Conservation (phyloP, 2,329 filamentous ascomycete genomes). For the Diaporthe citriasiana region DNA sequence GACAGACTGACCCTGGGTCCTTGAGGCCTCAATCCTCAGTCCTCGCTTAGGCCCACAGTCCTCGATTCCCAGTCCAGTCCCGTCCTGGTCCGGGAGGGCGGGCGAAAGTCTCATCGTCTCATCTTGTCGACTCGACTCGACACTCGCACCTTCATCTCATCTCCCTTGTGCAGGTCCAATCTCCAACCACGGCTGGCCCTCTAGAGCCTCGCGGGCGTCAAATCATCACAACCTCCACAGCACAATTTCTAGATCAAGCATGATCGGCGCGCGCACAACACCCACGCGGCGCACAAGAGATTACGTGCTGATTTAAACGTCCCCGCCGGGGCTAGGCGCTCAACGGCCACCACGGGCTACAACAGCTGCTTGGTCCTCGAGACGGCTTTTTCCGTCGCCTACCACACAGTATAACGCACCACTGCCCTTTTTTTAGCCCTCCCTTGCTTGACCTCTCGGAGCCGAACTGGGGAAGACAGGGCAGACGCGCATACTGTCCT, state of each 20-base stretch:
- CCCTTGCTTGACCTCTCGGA: conserved; percentile 34
- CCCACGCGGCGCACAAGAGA: conserved; percentile 36
- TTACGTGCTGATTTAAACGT: conserved; percentile 40
- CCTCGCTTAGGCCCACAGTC: not conserved
- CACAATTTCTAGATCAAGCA: conserved; percentile 41
- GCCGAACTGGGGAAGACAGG: conserved; percentile 20
- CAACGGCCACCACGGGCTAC: conserved; percentile 23
- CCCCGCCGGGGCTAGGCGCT: conserved; percentile 34
- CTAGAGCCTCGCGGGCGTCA: conserved; percentile 17
- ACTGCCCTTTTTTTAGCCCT: conserved; percentile 29
- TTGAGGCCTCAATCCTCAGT: conserved; percentile 22
- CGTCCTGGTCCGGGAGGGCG: not conserved
- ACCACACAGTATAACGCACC: conserved; percentile 7
- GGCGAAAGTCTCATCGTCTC: conserved; percentile 11
- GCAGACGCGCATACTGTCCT: not conserved
- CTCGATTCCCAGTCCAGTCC: not conserved
- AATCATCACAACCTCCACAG: conserved; percentile 37
- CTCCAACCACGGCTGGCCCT: conserved; percentile 20
- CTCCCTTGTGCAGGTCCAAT: conserved; percentile 31
- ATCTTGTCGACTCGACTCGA: conserved; percentile 6
- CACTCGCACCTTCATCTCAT: conserved; percentile 29
- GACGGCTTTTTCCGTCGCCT: conserved; percentile 31
- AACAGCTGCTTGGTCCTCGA: not conserved
- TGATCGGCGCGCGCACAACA: conserved; percentile 39
- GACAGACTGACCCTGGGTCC: conserved; percentile 12